A percentile compares a stretch with the other conserved stretches of the same genome.
phyloP scores from a whole-genome alignment of 1,284 basidiomycete species.

The Puccinia novopanici region DNA sequence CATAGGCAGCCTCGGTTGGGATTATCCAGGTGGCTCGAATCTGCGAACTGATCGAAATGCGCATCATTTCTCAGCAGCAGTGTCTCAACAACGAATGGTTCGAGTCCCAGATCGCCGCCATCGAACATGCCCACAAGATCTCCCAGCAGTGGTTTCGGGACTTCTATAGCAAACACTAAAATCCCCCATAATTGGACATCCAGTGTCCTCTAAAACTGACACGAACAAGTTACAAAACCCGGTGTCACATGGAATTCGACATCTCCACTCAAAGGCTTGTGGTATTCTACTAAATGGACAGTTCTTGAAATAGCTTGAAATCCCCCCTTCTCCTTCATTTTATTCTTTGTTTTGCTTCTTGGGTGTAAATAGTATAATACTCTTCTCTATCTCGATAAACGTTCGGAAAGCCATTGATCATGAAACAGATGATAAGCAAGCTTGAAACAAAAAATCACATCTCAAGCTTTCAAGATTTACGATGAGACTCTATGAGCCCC shows the following conservation, averaged over 20 bases:
- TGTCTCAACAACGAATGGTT: constrained; percentile 21
- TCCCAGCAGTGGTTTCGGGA: constrained; percentile 39
- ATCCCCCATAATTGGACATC: background rate
- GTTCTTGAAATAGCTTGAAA: background rate
- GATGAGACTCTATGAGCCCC: too few relatives aligned
- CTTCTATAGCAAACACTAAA: constrained; percentile 23
- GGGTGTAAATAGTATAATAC: constrained; percentile 3
- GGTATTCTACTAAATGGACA: constrained; percentile 5
- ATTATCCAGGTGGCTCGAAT: constrained; percentile 38
- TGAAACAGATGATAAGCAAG: background rate
- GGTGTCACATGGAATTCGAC: background rate
- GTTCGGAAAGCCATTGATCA: background rate
- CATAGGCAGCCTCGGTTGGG: constrained; percentile 44
- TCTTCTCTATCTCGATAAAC: background rate
- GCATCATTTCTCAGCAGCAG: constrained; percentile 18
- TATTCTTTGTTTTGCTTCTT: background rate
- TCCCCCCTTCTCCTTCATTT: background rate
- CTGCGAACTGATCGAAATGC: constrained; percentile 43
- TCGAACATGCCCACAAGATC: constrained; percentile 23
- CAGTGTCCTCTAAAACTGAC: background rate
- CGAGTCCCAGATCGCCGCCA: constrained; percentile 25
- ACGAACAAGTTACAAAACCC: background rate
- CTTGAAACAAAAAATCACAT: too few relatives aligned
- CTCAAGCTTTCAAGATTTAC: too few relatives aligned
- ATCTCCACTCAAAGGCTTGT: background rate